A percentile compares a stretch with the other conserved stretches of the same genome.
Conservation (phyloP, 176 grass and related monocot genomes). For the Olyra latifolia region DNA sequence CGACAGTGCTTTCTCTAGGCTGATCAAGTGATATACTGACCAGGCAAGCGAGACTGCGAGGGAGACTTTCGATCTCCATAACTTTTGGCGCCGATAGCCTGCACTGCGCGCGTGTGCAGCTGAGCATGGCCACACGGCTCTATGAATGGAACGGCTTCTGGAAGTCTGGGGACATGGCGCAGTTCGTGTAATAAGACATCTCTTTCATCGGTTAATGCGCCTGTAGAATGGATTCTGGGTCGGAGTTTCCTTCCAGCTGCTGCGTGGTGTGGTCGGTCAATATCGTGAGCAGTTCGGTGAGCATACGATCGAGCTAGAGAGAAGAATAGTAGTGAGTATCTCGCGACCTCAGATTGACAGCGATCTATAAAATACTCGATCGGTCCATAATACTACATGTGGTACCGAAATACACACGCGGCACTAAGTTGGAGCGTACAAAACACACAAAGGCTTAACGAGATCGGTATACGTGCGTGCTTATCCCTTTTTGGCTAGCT, state of each 20-base stretch:
- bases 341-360: background rate
- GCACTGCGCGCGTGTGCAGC: background rate
- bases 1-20: too few relatives aligned
- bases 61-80: background rate
- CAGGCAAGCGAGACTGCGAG: background rate
- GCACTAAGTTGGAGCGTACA: background rate
- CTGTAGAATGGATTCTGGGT: background rate
- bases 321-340: background rate
- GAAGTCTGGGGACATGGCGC: background rate
- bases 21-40: too few relatives aligned
- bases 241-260: background rate
- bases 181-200: background rate
- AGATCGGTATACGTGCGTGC: too few relatives aligned
- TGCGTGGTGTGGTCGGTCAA: background rate
- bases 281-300: background rate
- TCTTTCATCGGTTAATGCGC: background rate
- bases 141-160: slow-evolving; percentile 17
- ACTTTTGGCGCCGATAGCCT: background rate
- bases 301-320: background rate
- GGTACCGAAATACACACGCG: slow-evolving; percentile 7
- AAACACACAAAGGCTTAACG: background rate
- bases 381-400: background rate
- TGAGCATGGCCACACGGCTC: background rate
- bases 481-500: background rate
- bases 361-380: background rate